phyloP scores from a whole-genome alignment of 345 rosid species.

The Brassica rapa region DNA sequence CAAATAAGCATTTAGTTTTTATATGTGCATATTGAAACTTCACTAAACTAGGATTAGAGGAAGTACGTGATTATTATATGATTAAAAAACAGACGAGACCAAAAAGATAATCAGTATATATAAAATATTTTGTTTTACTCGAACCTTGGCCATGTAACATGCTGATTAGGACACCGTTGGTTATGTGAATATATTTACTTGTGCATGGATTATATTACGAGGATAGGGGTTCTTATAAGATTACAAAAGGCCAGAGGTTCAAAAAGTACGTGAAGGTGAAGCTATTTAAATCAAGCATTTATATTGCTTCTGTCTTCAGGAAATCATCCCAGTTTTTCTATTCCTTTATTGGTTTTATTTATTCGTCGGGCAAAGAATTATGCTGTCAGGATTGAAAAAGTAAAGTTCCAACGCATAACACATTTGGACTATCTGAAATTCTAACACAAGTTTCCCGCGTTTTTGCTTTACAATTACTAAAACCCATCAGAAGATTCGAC shows the following conservation, averaged over 20 bases:
- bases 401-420: conserved; percentile 4
- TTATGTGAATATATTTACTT: neutral
- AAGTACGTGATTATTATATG: no score
- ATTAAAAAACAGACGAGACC: no score
- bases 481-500: neutral
- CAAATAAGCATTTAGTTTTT: neutral
- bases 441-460: conserved; percentile 13
- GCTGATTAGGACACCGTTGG: neutral
- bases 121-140: neutral
- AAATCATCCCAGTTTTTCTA: neutral
- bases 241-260: neutral
- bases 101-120: no score
- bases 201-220: conserved; percentile 10
- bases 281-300: conserved; percentile 26
- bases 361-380: conserved; percentile 29
- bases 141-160: conserved; percentile 26
- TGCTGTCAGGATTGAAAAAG: conserved; percentile 6
- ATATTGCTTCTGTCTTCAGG: conserved; percentile 31
- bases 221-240: conserved; percentile 17
- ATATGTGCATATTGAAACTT: conserved; percentile 7
- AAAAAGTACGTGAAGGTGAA: neutral
- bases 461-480: neutral
- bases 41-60: neutral
- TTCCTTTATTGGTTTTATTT: conserved; percentile 6
- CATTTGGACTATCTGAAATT: conserved; percentile 1